Conservation (phyloP, 306 rosid species). For the Dryas alaskensis region DNA sequence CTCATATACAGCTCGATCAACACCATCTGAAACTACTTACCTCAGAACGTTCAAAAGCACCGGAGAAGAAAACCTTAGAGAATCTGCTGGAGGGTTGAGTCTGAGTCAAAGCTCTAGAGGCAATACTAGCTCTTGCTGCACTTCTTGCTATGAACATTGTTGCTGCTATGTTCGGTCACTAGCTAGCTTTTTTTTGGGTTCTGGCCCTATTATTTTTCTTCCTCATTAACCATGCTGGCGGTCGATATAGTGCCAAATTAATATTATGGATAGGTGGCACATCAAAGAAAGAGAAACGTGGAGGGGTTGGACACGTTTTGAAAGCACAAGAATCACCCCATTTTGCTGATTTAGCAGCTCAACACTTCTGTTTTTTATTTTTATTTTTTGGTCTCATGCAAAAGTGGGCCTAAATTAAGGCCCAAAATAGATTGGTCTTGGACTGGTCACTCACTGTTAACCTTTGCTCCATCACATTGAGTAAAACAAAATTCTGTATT, state of each 20-base stretch:
- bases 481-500: too few relatives aligned
- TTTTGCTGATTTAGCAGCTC: background rate
- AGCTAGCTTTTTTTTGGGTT: background rate
- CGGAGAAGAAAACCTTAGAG: slow-evolving; percentile 23
- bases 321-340: background rate
- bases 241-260: background rate
- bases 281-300: slow-evolving; percentile 20
- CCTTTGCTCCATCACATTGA: too few relatives aligned
- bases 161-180: background rate
- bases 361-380: background rate
- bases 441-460: too few relatives aligned
- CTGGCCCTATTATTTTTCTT: background rate
- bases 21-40: background rate
- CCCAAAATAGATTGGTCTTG: too few relatives aligned
- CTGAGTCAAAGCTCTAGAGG: background rate
- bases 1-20: background rate
- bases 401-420: too few relatives aligned
- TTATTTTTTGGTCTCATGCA: background rate
- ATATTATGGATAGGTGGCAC: slow-evolving; percentile 10
- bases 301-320: slow-evolving; percentile 20
- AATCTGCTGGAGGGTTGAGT: background rate
- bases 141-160: slow-evolving; percentile 22
- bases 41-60: slow-evolving; percentile 33
- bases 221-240: background rate
- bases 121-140: background rate